Base-by-base conservation (phyloP, 2,329 filamentous ascomycete genomes). In the Fusarium subtropicale region DNA sequence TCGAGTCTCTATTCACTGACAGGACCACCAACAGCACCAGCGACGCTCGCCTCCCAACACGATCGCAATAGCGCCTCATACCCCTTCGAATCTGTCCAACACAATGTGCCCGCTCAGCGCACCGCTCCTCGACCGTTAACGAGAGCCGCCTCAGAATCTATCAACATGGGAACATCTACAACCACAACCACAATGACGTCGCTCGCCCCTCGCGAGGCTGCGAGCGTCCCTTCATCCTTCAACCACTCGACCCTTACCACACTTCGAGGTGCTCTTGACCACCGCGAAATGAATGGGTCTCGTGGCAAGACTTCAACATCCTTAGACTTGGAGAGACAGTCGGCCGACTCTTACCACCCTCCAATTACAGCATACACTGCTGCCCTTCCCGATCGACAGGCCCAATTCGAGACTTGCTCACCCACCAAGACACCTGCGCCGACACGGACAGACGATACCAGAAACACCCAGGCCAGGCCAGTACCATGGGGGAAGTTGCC, bases 91-190 rank as follows among this genome's bases (percentile, higher is more conserved):
- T 53, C 56, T 31, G 56, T 41, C 12, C 55, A 65, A 38, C 69
- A 76, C 72, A 74, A 82, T 83, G 81, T 77, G 66, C 71, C 75
- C 57, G 69, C 72, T 59, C 73, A 76, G 42, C 72, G 78, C 67
- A 76, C 66, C 71, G 75, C 81, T 73, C 75, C 77, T 72, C 77
- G 74, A 71, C 73, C 77, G 74, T 65, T 84, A 75, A 81, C 76
- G 64, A 77, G 79, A 59, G 76, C 76, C 60, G 75, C 76, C 50
- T 75, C 76, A 63, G 72, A 75, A 60, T 69, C 72, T n/a, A 68
- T 66, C 36, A 69, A 68, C 34, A 79, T 79, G 78, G 75, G 75
- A 54, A 69, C 80, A 44, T 75, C 78, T 39, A 72, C 75, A 46
- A 67, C 74, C 52, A 75, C 78, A 48, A 71, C 79, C n/a, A 74